These are phyloP conservation scores for Striga hermonthica DNA, from an alignment of 305 asterid species.

Conservation along the genomic window DNA sequence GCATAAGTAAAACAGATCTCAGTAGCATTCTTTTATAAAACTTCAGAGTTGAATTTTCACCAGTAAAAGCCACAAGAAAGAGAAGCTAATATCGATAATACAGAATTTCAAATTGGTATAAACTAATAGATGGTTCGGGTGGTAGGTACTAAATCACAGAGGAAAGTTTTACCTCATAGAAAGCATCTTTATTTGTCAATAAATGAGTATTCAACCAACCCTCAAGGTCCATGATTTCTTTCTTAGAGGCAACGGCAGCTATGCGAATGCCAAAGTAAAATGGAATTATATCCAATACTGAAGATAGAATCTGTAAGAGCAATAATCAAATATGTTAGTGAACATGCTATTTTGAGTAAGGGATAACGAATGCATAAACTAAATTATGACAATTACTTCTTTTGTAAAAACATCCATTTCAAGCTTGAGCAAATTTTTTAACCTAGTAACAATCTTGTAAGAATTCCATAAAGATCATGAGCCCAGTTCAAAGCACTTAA, in stretches of 20 bases:
- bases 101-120: neutral
- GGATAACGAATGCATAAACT: slow-evolving; percentile 15
- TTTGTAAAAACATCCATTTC: neutral
- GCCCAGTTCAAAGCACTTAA: slow-evolving; percentile 14
- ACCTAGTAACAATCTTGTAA: neutral
- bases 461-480: neutral
- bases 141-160: neutral
- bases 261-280: slow-evolving; percentile 67
- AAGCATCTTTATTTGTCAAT: slow-evolving; percentile 55
- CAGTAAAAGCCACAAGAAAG: slow-evolving; percentile 3
- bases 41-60: slow-evolving; percentile 3
- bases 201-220: slow-evolving; percentile 72
- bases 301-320: slow-evolving; percentile 62
- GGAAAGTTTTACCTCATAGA: slow-evolving; percentile 60
- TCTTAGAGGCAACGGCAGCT: slow-evolving; percentile 83
- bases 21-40: slow-evolving; percentile 12
- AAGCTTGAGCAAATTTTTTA: neutral
- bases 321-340: slow-evolving; percentile 28
- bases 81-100: slow-evolving; percentile 12
- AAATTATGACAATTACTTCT: neutral
- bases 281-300: slow-evolving; percentile 75
- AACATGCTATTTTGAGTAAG: slow-evolving; percentile 18
- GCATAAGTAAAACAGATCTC: slow-evolving; percentile 27
- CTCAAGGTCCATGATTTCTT: slow-evolving; percentile 80
- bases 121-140: neutral